These are phyloP conservation scores for Ceratobasidium sp. DNA, from an alignment of 1,284 basidiomycete genomes.

Conservation along the genomic window DNA sequence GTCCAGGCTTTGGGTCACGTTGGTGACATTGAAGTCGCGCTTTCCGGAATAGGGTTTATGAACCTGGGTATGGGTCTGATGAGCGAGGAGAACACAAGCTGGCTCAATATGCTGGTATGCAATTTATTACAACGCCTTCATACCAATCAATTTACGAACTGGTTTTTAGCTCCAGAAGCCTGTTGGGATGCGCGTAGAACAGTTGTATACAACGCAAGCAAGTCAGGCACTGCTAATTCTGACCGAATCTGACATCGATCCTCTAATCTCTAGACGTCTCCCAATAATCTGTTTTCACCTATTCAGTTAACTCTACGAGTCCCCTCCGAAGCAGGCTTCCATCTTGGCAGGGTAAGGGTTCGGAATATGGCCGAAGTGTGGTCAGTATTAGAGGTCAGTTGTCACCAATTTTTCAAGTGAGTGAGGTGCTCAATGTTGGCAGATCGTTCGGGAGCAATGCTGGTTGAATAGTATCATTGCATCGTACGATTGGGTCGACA, in stretches of 20 bases:
- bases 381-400: conserved; percentile 38
- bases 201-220: conserved; percentile 24
- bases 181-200: neutral
- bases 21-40: neutral
- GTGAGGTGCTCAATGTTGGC: neutral
- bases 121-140: neutral
- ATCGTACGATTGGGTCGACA: conserved; percentile 37
- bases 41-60: conserved; percentile 16
- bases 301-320: conserved; percentile 31
- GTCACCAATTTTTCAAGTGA: neutral
- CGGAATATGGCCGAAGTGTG: conserved; percentile 40
- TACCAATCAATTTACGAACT: neutral
- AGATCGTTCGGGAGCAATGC: conserved; percentile 41
- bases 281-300: conserved; percentile 17
- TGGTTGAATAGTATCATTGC: conserved; percentile 40
- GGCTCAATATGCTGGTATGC: conserved; percentile 24
- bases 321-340: conserved; percentile 38
- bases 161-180: neutral
- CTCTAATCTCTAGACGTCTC: conserved; percentile 11
- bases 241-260: neutral
- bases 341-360: conserved; percentile 37
- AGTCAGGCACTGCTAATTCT: neutral
- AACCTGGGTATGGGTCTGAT: conserved; percentile 28
- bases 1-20: conserved; percentile 25
- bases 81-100: conserved; percentile 14